A percentile compares a stretch with the other conserved stretches of the same genome.
Evolutionary conservation across 1,284 basidiomycete species (phyloP).

Genomic region (Mycena citricolor): DNA sequence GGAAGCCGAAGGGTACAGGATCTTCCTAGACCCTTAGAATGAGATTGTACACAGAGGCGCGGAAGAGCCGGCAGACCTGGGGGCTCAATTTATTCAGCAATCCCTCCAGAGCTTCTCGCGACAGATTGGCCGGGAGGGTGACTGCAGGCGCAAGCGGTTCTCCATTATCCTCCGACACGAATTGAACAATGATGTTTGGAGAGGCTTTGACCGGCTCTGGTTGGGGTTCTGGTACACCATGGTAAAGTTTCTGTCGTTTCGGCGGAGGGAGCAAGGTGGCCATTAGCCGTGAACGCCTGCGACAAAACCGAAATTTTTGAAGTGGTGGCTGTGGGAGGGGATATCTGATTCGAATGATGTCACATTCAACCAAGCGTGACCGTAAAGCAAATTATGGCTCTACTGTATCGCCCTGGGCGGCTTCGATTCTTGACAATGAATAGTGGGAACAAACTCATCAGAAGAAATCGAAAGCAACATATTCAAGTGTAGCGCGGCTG

Average conservation of each 20-base stretch:
- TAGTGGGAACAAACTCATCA: too few relatives aligned
- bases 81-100: slow-evolving; percentile 83
- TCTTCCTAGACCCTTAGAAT: slow-evolving; percentile 58
- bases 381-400: too few relatives aligned
- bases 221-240: slow-evolving; percentile 67
- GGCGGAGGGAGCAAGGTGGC: slow-evolving; percentile 82
- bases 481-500: too few relatives aligned
- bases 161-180: slow-evolving; percentile 86
- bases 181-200: slow-evolving; percentile 80
- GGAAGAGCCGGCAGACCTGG: slow-evolving; percentile 48
- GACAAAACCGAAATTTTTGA: too few relatives aligned
- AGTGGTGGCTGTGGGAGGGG: too few relatives aligned
- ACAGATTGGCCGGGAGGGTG: slow-evolving; percentile 83
- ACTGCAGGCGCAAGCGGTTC: slow-evolving; percentile 80
- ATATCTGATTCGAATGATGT: too few relatives aligned
- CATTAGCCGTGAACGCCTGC: too few relatives aligned
- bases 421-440: too few relatives aligned
- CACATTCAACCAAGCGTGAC: too few relatives aligned
- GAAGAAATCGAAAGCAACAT: too few relatives aligned
- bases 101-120: slow-evolving; percentile 80
- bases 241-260: slow-evolving; percentile 80
- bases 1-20: slow-evolving; percentile 87
- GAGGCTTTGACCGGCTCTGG: slow-evolving; percentile 54
- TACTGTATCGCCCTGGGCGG: too few relatives aligned
- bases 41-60: slow-evolving; percentile 1